Conservation (phyloP, 345 rosid species). For the Hevea brasiliensis region DNA sequence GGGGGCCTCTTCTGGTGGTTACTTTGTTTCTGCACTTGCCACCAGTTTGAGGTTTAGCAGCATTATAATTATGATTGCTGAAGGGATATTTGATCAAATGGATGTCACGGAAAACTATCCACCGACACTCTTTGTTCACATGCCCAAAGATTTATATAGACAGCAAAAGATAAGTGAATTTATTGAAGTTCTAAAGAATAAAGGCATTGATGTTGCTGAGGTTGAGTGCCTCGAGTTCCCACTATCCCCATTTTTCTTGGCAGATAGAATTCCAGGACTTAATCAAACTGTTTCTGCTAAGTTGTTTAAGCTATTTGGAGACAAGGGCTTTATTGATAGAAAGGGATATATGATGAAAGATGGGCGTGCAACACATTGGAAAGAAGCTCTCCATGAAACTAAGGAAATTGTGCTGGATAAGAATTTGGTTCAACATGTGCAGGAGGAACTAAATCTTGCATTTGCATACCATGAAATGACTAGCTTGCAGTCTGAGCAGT, state of each 20-base stretch:
- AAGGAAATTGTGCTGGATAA: constrained; percentile 40
- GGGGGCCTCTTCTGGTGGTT: constrained; percentile 96
- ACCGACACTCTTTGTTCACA: constrained; percentile 82
- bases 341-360: constrained; percentile 75
- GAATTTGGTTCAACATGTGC: constrained; percentile 61
- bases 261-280: constrained; percentile 66
- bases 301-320: constrained; percentile 53
- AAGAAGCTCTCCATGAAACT: constrained; percentile 43
- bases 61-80: constrained; percentile 79
- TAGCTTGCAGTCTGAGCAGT: constrained; percentile 74
- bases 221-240: constrained; percentile 71
- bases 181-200: constrained; percentile 47
- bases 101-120: constrained; percentile 61
- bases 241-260: constrained; percentile 47
- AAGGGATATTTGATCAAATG: constrained; percentile 66
- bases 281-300: constrained; percentile 45
- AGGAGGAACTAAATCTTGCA: constrained; percentile 91
- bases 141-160: constrained; percentile 76
- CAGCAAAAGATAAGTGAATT: constrained; percentile 63
- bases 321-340: constrained; percentile 62
- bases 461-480: constrained; percentile 96
- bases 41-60: constrained; percentile 58
- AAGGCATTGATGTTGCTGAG: constrained; percentile 76
- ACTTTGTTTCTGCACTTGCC: constrained; percentile 81
- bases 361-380: constrained; percentile 73